Percentiles rank a stretch among this genome's conserved stretches.
phyloP scores from a whole-genome alignment of 169 alveolate species.

The Plasmodium adleri region DNA sequence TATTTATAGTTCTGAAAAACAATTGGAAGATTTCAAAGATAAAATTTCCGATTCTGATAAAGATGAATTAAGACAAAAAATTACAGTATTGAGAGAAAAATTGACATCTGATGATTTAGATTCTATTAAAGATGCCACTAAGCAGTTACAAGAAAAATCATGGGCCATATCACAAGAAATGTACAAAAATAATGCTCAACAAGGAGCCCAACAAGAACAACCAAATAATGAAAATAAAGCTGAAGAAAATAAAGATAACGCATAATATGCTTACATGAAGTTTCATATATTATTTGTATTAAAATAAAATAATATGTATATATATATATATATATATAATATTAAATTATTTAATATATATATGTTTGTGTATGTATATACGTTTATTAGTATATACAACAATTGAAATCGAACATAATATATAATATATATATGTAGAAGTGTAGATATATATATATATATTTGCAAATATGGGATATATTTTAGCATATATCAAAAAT shows the following conservation, averaged over 20 bases:
- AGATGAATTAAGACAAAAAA: conserved; percentile 88
- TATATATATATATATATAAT: not conserved
- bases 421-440: too few relatives aligned
- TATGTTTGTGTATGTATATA: not conserved
- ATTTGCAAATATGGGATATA: conserved; percentile 5
- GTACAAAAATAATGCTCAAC: conserved; percentile 84
- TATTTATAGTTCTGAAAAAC: conserved; percentile 92
- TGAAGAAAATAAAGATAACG: conserved; percentile 76
- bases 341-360: not conserved
- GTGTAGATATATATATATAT: not conserved
- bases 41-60: conserved; percentile 91
- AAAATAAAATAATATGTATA: conserved; percentile 1
- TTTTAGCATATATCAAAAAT: not conserved
- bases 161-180: conserved; percentile 94
- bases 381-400: not conserved
- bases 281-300: not conserved
- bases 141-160: conserved; percentile 93
- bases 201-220: conserved; percentile 77
- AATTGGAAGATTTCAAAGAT: conserved; percentile 89
- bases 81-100: conserved; percentile 85
- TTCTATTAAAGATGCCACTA: conserved; percentile 88
- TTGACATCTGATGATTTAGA: conserved; percentile 89
- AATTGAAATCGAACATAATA: not conserved
- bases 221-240: conserved; percentile 77
- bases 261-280: conserved; percentile 20